A percentile compares a stretch with the other conserved stretches of the same genome.
These are phyloP conservation scores for Cyberlindnera samutprakarnensis DNA, from an alignment of 805 yeast species.

Conservation along the genomic window DNA sequence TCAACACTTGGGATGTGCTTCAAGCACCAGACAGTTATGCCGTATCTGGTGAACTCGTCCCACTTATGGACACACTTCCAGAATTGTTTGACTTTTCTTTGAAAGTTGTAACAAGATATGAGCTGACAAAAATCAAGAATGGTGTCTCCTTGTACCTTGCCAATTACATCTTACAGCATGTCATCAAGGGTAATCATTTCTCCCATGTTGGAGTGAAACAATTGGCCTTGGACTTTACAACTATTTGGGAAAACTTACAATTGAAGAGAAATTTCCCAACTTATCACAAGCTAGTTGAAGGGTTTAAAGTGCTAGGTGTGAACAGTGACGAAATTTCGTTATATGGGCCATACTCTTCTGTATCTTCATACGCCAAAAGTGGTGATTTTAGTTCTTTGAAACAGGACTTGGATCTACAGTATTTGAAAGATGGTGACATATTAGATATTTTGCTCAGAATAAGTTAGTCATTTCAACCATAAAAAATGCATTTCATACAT, in stretches of 20 bases:
- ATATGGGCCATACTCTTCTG: slow-evolving; percentile 11
- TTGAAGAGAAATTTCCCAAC: slow-evolving; percentile 14
- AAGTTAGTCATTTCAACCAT: slow-evolving; percentile 9
- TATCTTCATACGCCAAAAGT: slow-evolving; percentile 23
- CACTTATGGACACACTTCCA: slow-evolving; percentile 20
- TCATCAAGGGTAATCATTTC: slow-evolving; percentile 31
- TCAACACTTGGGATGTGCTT: slow-evolving; percentile 25
- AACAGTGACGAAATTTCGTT: slow-evolving; percentile 18
- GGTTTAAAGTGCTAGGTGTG: slow-evolving; percentile 22
- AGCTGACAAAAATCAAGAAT: slow-evolving; percentile 17
- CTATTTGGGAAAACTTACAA: slow-evolving; percentile 22
- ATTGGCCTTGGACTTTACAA: slow-evolving; percentile 23
- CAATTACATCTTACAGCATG: slow-evolving; percentile 27
- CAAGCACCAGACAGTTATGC: slow-evolving; percentile 3
- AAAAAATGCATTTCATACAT: background rate
- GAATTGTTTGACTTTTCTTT: slow-evolving; percentile 15
- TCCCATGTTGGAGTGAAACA: slow-evolving; percentile 27
- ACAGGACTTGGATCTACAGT: slow-evolving; percentile 11
- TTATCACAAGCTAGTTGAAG: slow-evolving; percentile 16
- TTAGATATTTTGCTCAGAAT: slow-evolving; percentile 31
- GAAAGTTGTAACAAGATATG: slow-evolving; percentile 11
- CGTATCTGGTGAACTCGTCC: slow-evolving; percentile 22
- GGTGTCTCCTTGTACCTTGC: slow-evolving; percentile 22
- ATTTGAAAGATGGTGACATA: slow-evolving; percentile 26
- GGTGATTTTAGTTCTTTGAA: slow-evolving; percentile 23